These are phyloP conservation scores for Neonectria coccinea DNA, from an alignment of 2,329 filamentous ascomycete genomes.

Conservation along the genomic window DNA sequence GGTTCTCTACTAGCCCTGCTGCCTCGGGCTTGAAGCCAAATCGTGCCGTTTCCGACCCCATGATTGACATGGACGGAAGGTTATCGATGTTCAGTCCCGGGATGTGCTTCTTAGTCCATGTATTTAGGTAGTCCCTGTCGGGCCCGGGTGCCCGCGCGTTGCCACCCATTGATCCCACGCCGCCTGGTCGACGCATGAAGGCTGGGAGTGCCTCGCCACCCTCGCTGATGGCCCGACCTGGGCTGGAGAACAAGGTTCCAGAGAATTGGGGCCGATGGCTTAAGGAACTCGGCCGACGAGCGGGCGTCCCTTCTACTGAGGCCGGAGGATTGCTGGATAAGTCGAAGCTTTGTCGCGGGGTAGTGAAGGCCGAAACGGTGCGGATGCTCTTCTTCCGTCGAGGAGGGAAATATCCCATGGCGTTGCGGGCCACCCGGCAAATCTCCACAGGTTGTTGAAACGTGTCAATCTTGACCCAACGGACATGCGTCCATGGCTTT, in stretches of 20 bases:
- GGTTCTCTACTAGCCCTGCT: slow-evolving; percentile 63
- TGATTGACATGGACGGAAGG: slow-evolving; percentile 73
- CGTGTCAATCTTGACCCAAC: slow-evolving; percentile 86
- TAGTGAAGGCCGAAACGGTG: slow-evolving; percentile 74
- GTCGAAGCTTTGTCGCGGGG: slow-evolving; percentile 75
- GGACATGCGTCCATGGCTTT: slow-evolving; percentile 84
- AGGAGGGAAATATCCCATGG: slow-evolving; percentile 92
- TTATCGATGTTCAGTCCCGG: slow-evolving; percentile 80
- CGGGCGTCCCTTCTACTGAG: slow-evolving; percentile 50
- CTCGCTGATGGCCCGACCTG: slow-evolving; percentile 54
- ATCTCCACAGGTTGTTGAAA: slow-evolving; percentile 80
- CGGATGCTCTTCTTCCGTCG: slow-evolving; percentile 85
- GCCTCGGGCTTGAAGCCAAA: slow-evolving; percentile 63
- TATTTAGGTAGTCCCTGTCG: slow-evolving; percentile 84
- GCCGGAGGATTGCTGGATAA: slow-evolving; percentile 59
- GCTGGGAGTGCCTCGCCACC: slow-evolving; percentile 58
- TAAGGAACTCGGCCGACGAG: slow-evolving; percentile 59
- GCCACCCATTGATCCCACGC: slow-evolving; percentile 83
- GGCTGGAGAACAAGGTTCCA: slow-evolving; percentile 51
- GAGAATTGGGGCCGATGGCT: slow-evolving; percentile 51
- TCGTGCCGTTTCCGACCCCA: slow-evolving; percentile 69
- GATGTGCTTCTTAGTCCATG: slow-evolving; percentile 84
- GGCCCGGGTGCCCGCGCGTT: slow-evolving; percentile 82
- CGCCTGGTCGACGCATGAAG: slow-evolving; percentile 86
- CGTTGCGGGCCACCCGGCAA: slow-evolving; percentile 81